A percentile compares a stretch with the other conserved stretches of the same genome.
These are phyloP conservation scores for Phaeosphaeria sp. DNA, from an alignment of 2,329 filamentous ascomycete species.

Conservation along the genomic window DNA sequence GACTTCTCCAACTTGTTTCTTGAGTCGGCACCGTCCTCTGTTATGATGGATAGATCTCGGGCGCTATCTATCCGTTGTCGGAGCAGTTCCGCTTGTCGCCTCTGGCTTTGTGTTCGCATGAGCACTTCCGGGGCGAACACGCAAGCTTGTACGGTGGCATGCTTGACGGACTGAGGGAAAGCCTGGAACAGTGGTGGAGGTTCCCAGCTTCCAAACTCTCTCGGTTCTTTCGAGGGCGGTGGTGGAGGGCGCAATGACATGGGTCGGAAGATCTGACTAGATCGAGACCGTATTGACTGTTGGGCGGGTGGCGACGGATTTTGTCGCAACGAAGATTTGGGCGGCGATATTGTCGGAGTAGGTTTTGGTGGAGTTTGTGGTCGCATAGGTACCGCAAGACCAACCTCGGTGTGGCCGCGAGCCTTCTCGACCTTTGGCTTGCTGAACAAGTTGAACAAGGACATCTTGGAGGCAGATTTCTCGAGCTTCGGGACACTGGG, in stretches of 20 bases:
- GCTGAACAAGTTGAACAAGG: conserved; percentile 59
- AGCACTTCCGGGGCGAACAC: conserved; percentile 73
- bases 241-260: conserved; percentile 35
- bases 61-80: conserved; percentile 47
- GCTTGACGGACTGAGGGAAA: conserved; percentile 81
- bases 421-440: conserved; percentile 57
- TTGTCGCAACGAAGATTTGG: conserved; percentile 38
- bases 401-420: conserved; percentile 55
- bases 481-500: conserved; percentile 38
- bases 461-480: conserved; percentile 52
- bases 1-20: conserved; percentile 48
- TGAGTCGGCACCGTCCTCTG: conserved; percentile 35
- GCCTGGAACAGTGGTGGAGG: conserved; percentile 82
- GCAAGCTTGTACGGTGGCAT: conserved; percentile 73
- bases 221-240: conserved; percentile 4
- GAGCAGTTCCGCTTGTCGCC: conserved; percentile 56
- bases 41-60: conserved; percentile 39
- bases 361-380: conserved; percentile 36
- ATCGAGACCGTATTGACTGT: conserved; percentile 40
- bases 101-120: conserved; percentile 64
- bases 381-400: conserved; percentile 46
- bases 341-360: conserved; percentile 21
- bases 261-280: conserved; percentile 40
- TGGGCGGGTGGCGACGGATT: conserved; percentile 39
- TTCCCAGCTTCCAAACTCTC: conserved; percentile 50